Conservation (phyloP, 805 yeast genomes). For the Nakazawaea ambrosiae region DNA sequence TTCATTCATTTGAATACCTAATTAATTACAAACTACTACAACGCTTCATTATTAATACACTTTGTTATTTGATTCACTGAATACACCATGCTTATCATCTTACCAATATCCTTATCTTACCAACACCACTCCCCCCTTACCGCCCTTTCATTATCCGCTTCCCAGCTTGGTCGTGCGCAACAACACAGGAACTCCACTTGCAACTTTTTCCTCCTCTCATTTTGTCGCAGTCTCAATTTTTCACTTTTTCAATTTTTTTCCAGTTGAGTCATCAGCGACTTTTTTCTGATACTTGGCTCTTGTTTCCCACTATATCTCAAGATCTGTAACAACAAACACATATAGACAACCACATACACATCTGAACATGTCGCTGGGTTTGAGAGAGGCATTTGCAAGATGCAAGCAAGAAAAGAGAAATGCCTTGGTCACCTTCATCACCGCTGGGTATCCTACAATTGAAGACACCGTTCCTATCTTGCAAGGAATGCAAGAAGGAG, state of each 20-base stretch:
- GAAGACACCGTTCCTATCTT: slow-evolving; percentile 85
- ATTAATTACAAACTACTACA: no score
- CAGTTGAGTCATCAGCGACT: neutral
- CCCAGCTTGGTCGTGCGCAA: neutral
- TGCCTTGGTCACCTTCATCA: slow-evolving; percentile 86
- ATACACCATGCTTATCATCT: no score
- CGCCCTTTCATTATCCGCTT: neutral
- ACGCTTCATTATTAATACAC: no score
- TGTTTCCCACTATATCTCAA: no score
- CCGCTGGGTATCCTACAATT: slow-evolving; percentile 89
- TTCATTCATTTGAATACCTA: no score
- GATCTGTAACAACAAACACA: no score
- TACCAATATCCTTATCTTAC: neutral
- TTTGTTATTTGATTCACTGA: no score
- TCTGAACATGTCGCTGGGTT: slow-evolving; percentile 51
- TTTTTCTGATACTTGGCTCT: no score
- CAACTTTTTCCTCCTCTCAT: no score
- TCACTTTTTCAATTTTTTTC: neutral
- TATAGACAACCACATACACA: no score
- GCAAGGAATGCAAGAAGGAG: slow-evolving; percentile 88
- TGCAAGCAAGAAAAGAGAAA: slow-evolving; percentile 66
- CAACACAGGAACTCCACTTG: no score
- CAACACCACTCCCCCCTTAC: neutral
- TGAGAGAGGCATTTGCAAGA: slow-evolving; percentile 53
- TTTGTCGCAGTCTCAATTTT: no score